A percentile compares a stretch with the other conserved stretches of the same genome.
phyloP scores from a whole-genome alignment of 1,139 yeast species.

The Pichia sp. region DNA sequence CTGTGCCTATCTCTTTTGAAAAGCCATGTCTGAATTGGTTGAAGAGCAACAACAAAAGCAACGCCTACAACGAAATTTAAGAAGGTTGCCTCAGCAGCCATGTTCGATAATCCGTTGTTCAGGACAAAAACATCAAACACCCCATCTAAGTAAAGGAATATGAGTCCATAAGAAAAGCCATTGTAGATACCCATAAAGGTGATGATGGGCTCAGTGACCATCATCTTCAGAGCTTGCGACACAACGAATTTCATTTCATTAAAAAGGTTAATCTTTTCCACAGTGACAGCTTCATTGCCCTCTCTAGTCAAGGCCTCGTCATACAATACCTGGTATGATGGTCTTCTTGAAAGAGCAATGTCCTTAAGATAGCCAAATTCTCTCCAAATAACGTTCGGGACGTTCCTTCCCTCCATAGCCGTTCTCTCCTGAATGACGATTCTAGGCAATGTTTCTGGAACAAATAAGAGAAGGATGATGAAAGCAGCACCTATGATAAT shows the following conservation, averaged over 20 bases:
- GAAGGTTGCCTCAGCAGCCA: conserved; percentile 27
- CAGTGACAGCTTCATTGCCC: conserved; percentile 19
- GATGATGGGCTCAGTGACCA: conserved; percentile 28
- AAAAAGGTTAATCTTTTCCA: conserved; percentile 19
- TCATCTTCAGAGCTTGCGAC: conserved; percentile 26
- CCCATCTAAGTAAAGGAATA: conserved; percentile 30
- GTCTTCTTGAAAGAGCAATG: conserved; percentile 14
- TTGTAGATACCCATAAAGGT: conserved; percentile 26
- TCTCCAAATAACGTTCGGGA: conserved; percentile 19
- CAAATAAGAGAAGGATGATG: conserved; percentile 17
- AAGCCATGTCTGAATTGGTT: conserved; percentile 26
- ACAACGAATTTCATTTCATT: conserved; percentile 24
- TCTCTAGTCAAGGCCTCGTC: conserved; percentile 14
- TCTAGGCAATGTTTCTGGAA: conserved; percentile 29
- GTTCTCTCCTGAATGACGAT: conserved; percentile 26
- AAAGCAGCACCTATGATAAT: conserved; percentile 24
- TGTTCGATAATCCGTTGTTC: conserved; percentile 25
- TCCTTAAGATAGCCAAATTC: conserved; percentile 19
- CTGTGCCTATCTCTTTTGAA: conserved; percentile 30
- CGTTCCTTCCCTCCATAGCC: conserved; percentile 19
- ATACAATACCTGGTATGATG: conserved; percentile 15
- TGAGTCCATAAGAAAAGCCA: too few relatives aligned
- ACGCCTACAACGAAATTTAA: conserved; percentile 29
- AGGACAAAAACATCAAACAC: conserved; percentile 26
- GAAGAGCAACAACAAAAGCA: conserved; percentile 20